phyloP scores from a whole-genome alignment of 768 basidiomycete genomes.

The Macrolepiota fuliginosa region DNA sequence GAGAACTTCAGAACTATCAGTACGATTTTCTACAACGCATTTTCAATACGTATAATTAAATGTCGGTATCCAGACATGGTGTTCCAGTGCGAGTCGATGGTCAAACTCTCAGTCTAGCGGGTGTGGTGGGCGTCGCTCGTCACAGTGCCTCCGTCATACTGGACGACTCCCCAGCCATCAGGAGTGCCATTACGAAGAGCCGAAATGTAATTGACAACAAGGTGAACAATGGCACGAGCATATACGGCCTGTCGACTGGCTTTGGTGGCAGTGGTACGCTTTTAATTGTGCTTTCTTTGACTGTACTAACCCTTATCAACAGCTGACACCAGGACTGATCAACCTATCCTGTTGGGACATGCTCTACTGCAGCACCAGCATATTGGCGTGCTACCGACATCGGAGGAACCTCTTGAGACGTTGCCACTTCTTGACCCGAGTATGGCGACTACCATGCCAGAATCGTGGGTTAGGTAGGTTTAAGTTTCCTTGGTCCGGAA shows the following conservation, averaged over 20 bases:
- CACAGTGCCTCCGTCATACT: slow-evolving; percentile 45
- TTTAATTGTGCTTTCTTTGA: slow-evolving; percentile 9
- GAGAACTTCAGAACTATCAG: slow-evolving; percentile 58
- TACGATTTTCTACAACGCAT: slow-evolving; percentile 37
- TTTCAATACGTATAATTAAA: slow-evolving; percentile 38
- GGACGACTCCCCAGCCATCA: slow-evolving; percentile 36
- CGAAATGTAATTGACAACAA: slow-evolving; percentile 69
- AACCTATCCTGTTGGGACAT: slow-evolving; percentile 59
- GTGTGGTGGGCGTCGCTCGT: slow-evolving; percentile 66
- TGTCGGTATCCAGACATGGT: slow-evolving; percentile 43
- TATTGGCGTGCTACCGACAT: slow-evolving; percentile 60
- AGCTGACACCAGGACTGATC: slow-evolving; percentile 75
- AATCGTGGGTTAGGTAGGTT: slow-evolving; percentile 73
- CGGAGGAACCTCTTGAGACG: slow-evolving; percentile 39
- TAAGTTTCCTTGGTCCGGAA: background rate
- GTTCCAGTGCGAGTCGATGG: slow-evolving; percentile 62
- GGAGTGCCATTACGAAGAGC: slow-evolving; percentile 55
- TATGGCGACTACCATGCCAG: slow-evolving; percentile 73
- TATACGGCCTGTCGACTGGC: slow-evolving; percentile 82
- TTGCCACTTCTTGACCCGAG: slow-evolving; percentile 70
- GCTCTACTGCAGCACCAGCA: slow-evolving; percentile 77
- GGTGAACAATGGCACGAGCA: slow-evolving; percentile 62
- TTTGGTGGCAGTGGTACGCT: slow-evolving; percentile 69
- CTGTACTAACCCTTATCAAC: slow-evolving; percentile 4
- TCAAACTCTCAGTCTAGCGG: slow-evolving; percentile 60